These are phyloP conservation scores for Phytophthora palmivora DNA, from an alignment of 352 stramenopile species.

Conservation along the genomic window DNA sequence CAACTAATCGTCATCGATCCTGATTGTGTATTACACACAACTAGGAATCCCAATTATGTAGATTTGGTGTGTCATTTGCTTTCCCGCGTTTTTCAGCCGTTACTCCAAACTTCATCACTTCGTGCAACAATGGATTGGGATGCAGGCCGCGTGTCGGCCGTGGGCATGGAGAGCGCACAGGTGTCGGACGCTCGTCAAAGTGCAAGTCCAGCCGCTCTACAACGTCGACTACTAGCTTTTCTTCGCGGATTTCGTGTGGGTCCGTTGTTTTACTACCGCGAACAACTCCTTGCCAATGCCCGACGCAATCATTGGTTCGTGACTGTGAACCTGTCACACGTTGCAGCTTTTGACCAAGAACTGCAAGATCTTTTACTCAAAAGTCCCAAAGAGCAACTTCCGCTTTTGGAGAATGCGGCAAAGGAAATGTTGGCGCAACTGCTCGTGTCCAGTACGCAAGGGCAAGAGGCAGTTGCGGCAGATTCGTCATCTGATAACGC, in stretches of 20 bases:
- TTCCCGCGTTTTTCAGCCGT: constrained; percentile 21
- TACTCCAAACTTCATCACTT: constrained; percentile 4
- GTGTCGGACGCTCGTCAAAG: constrained; percentile 57
- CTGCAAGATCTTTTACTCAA: constrained; percentile 88
- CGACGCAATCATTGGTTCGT: constrained; percentile 78
- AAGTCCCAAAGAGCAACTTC: constrained; percentile 85
- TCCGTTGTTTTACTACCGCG: constrained; percentile 89
- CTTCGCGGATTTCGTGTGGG: constrained; percentile 90
- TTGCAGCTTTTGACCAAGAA: constrained; percentile 88
- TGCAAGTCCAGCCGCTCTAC: constrained; percentile 62
- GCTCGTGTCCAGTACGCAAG: constrained; percentile 47
- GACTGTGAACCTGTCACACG: constrained; percentile 84
- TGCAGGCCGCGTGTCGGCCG: constrained; percentile 74
- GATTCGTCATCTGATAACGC: constrained; percentile 14
- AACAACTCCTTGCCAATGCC: constrained; percentile 89
- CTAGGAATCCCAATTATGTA: constrained; percentile 9
- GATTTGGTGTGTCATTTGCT: neutral
- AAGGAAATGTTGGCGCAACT: constrained; percentile 81
- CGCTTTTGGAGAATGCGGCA: constrained; percentile 85
- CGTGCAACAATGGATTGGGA: constrained; percentile 82
- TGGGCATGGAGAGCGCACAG: constrained; percentile 80
- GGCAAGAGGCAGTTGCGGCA: constrained; percentile 33
- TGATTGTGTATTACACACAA: constrained; percentile 1
- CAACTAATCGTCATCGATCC: no score
- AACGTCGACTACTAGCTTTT: constrained; percentile 80